Conservation (phyloP, 2,329 filamentous ascomycete genomes). For the Penicillium italicum region DNA sequence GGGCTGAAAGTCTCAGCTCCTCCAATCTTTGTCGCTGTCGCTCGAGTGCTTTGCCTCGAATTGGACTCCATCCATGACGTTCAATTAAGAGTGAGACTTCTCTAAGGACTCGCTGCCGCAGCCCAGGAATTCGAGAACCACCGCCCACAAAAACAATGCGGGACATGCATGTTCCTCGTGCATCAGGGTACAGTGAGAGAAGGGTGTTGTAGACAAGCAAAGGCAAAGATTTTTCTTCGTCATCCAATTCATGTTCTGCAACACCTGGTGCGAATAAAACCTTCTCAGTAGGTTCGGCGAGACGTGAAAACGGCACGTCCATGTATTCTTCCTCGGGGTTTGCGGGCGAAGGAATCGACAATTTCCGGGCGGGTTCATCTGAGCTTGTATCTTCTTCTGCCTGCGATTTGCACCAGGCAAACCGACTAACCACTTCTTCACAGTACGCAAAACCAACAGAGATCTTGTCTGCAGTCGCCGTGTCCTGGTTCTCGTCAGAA, state of each 20-base stretch:
- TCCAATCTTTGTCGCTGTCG: slow-evolving; percentile 46
- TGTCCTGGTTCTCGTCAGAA: slow-evolving; percentile 26
- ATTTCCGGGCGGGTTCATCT: slow-evolving; percentile 31
- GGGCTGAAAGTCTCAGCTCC: slow-evolving; percentile 26
- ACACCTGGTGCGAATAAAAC: slow-evolving; percentile 64
- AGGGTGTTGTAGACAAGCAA: slow-evolving; percentile 72
- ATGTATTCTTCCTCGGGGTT: slow-evolving; percentile 45
- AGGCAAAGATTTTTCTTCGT: slow-evolving; percentile 78
- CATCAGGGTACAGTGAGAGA: slow-evolving; percentile 72
- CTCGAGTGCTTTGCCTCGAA: slow-evolving; percentile 65
- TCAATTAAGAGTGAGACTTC: slow-evolving; percentile 68
- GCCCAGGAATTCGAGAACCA: slow-evolving; percentile 70
- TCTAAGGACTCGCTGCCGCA: slow-evolving; percentile 71
- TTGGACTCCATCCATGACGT: slow-evolving; percentile 70
- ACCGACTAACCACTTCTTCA: slow-evolving; percentile 70
- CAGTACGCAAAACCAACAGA: slow-evolving; percentile 70
- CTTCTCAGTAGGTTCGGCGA: slow-evolving; percentile 72
- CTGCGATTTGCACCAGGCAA: slow-evolving; percentile 67
- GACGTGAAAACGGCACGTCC: slow-evolving; percentile 63
- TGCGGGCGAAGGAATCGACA: slow-evolving; percentile 46
- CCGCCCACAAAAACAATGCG: slow-evolving; percentile 84
- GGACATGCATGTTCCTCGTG: slow-evolving; percentile 80
- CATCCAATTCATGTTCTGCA: slow-evolving; percentile 64
- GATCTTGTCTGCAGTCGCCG: slow-evolving; percentile 35
- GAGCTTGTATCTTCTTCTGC: slow-evolving; percentile 2